Evolutionary conservation across 345 rosid species (phyloP), one percentile per base, ranked within the genome.

Genomic region (Zanthoxylum bungeanum): DNA sequence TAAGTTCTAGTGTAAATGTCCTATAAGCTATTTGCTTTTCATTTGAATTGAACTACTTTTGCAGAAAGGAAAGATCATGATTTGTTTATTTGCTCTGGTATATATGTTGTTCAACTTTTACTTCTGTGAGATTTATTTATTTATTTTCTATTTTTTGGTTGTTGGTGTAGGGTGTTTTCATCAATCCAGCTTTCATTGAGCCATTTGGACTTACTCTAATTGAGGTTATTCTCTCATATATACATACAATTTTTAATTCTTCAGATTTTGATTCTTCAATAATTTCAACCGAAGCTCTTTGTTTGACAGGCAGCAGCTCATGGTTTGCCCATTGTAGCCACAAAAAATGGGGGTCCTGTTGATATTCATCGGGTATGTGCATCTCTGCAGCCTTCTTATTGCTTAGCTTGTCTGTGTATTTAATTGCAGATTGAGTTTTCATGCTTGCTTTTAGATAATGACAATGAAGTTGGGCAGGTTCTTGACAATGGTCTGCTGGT

Each of bases 331-430:
- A 84, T 82, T 33, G 98, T 90, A 57, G 96, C 96, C 69, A 92
- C 96, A 49, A 87, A 80, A 80, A 92, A 92, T 82, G 98, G 98
- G 51, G 97, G 98, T 39, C 98, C 96, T 71, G 94, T 92, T 9
- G 98, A 92, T 72, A 92, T 92, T 69, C 91, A 82, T 61, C 72
- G 77, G 90, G 96, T 90, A 59, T 39, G 81, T 66, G 50, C 24
- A 9, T 59, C 55, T 4, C 47, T 59, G 11, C 57, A 70, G 30
- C 53, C 72, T 64, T 49, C 42, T 19, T 33, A 12, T n/a, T 74
- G 31, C 69, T 74, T 69, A 44, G 22, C 24, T 70, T 10, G 3
- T n/a, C 30, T 59, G 40, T 34, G 11, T 40, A 60, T 66, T 55
- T 16, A 42, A 42, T 46, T 57, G 63, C 66, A 66, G 60, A 44